Evolutionary conservation across 768 basidiomycete genomes (phyloP), one percentile per base, ranked within the genome.

Genomic region (Tricholoma hemisulphureum): DNA sequence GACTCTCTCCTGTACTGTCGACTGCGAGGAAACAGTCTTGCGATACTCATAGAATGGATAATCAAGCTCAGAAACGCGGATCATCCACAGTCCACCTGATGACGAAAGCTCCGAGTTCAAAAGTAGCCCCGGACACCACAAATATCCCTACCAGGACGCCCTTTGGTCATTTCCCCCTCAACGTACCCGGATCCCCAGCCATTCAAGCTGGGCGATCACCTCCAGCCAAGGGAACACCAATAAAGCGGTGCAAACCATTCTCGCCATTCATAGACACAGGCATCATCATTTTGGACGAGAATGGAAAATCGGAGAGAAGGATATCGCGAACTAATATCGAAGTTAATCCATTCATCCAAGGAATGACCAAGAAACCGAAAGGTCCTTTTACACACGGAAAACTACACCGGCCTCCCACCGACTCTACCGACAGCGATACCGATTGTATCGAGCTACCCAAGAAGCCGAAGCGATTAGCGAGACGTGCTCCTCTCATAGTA

Each of bases 231-330:
- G 52, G 58, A 34, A 69, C 64, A 2, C 69, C 71, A n/a, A 61
- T 66, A 9, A 78, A 65, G 74, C 70, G 67, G 39, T 71, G 63
- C 50, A 71, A 72, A 58, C 72, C 78, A 6, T 72, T 73, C 37
- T 74, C 79, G 1, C 81, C 83, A 1, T 69, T 82, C 18, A 78
- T 90, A 11, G 77, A 84, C 37, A 74, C 90, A 51, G 87, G 91
- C 46, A 91, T 92, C 51, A 73, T 85, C 34, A 74, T 88, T 32
- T 55, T 91, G 21, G 89, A 92, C 67, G 78, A 80, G 28, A 66
- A 74, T 28, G 90, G 90, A 11, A 75, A 69, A 51, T 81, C 75
- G 65, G 90, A 91, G 68, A 74, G 79, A 58, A 76, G 90, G 55
- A 74, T 84, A 9, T 84, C 85, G 4, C 74, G 77, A 46, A 71